Evolutionary conservation across 257 asterid genomes (phyloP), one percentile per base, ranked within the genome.

Genomic region (Datura wrightii): DNA sequence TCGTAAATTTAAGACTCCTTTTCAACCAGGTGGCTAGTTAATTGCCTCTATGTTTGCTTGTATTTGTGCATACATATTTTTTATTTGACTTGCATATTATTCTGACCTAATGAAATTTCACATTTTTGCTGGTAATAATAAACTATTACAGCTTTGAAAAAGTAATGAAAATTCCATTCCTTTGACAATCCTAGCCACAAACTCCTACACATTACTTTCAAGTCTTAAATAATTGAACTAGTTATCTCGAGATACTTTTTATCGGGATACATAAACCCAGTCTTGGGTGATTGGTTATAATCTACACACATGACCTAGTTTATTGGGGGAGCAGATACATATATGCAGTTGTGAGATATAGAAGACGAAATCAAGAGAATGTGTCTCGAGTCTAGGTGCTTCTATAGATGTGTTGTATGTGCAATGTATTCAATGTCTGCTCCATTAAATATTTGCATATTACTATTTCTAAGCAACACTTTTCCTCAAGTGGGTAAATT

Each of bases 11-110:
- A 13, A 53, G n/a, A 31, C 31, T 18, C 18, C 3, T 42, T 52
- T 52, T 52, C 34, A 78, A 24, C 46, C 34, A 74, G 63, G 24
- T 52, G 63, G 63, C 31, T 78, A 31, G 63, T 78, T 78, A 78
- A 34, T 78, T 78, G 48, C 3, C 41, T 53, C 82, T 31, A 13
- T 52, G 63, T 4, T 69, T 69, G 60, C 58, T 48, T 74, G 19
- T 31, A 74, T 74, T 24, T 74, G 55, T 74, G 60, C 42, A 1
- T 15, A 24, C 60, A 2, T 24, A 2, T 74, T 62, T 4, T 8
- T 24, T 62, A 24, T 24, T 62, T 62, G 41, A 24, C 69, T 62
- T 62, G 69, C 69, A 24, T 62, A 24, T 62, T 24, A 62, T 62
- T 62, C 37, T 62, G 69, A 62, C 39, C 69, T 62, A 62, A 62